phyloP scores from a whole-genome alignment of 179 eudicot species.

The Spergularia azorica region DNA sequence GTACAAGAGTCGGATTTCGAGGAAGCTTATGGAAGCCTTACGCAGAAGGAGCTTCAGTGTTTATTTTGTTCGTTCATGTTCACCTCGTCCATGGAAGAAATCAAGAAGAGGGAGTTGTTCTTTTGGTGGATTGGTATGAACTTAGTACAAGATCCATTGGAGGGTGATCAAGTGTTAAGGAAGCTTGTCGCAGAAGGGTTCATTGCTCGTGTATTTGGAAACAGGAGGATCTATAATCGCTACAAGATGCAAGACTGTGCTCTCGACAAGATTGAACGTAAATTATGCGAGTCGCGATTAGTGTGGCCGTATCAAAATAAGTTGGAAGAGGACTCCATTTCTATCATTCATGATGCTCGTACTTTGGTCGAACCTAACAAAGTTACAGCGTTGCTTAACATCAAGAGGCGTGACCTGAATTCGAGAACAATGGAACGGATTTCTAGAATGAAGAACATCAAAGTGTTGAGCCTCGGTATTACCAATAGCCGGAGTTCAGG shows the following conservation, averaged over 20 bases:
- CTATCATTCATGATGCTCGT: too few relatives aligned
- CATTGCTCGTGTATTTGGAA: neutral
- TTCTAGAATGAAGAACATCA: neutral
- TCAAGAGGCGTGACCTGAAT: neutral
- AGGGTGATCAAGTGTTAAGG: neutral
- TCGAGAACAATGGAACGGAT: neutral
- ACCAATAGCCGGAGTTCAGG: neutral
- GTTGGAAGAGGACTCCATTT: too few relatives aligned
- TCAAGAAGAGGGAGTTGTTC: constrained; percentile 18
- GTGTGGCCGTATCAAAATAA: too few relatives aligned
- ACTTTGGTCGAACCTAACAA: neutral
- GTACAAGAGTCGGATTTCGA: constrained; percentile 3
- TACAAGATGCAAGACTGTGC: constrained; percentile 9
- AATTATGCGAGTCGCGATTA: neutral
- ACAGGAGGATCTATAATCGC: neutral
- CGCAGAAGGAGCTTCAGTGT: neutral
- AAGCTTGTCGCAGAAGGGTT: constrained; percentile 14
- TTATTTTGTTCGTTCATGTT: neutral
- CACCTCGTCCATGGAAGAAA: neutral
- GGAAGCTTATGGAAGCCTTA: neutral
- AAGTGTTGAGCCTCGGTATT: constrained; percentile 9
- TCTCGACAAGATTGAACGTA: neutral
- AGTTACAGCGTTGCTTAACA: neutral
- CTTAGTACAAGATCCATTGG: neutral
- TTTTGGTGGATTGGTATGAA: constrained; percentile 15